phyloP scores from a whole-genome alignment of 2,329 filamentous ascomycete species.

The Corinectria fuckeliana region DNA sequence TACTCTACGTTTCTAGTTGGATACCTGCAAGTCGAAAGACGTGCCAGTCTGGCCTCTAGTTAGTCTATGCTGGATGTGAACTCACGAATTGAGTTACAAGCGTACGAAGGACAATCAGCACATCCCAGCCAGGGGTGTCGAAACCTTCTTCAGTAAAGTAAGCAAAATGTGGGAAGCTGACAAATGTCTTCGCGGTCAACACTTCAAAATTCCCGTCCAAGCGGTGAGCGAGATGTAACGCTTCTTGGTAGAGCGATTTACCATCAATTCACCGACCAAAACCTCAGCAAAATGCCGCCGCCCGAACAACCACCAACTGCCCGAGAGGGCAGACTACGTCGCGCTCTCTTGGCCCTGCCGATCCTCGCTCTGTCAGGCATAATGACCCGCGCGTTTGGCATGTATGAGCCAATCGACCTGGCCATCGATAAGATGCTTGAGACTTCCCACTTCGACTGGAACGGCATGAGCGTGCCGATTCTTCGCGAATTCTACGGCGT shows the following conservation, averaged over 20 bases:
- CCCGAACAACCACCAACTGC: background rate
- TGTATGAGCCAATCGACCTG: conserved; percentile 28
- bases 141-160: too few species aligned
- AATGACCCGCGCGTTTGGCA: conserved; percentile 29
- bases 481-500: conserved; percentile 32
- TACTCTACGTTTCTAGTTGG: too few species aligned
- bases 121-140: too few species aligned
- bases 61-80: too few species aligned
- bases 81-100: too few species aligned
- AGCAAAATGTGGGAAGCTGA: too few species aligned
- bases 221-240: too few species aligned
- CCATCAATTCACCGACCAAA: background rate
- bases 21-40: too few species aligned
- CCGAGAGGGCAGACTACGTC: conserved; percentile 13
- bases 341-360: conserved; percentile 29
- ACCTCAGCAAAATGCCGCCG: background rate
- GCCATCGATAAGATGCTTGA: conserved; percentile 14
- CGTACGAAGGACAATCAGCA: too few species aligned
- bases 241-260: background rate
- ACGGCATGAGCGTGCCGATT: conserved; percentile 16
- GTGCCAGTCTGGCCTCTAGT: too few species aligned
- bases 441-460: conserved; percentile 4
- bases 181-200: too few species aligned
- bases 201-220: too few species aligned
- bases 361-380: conserved; percentile 27